Base-by-base conservation (phyloP, 2,329 filamentous ascomycete genomes). In the Cryphonectria parasitica region DNA sequence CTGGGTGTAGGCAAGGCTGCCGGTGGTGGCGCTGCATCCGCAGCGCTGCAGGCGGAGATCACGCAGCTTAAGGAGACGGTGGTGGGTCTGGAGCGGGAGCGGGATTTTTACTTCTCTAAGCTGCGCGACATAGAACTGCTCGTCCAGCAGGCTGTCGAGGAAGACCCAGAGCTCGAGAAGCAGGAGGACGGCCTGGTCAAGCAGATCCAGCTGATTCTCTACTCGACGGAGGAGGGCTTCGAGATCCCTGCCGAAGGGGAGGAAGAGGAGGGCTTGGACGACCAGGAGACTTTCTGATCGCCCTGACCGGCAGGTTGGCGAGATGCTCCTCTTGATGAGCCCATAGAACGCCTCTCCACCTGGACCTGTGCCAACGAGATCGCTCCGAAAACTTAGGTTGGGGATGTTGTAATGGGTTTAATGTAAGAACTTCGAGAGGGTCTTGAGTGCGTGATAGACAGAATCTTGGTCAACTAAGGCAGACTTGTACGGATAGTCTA, bases 91-190 rank as follows among this genome's bases (percentile, higher is more conserved):
- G 96, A 99, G 86, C 91, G 96, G 77, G 96, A 99, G 85, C 89
- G 96, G 65, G 96, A 99, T 81, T 99, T 99, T 81, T 99, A 99
- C 86, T 99, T 99, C 83, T 97, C 93, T 87, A 99, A 99, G 86
- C 87, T 99, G 74, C 89, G 96, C 71, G 96, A 99, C 79, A 99
- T 99, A 76, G 96, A 99, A 83, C 85, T 99, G 74, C 85, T 99
- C 77, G 89, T 99, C 69, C 96, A 99, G 84, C 92, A 93, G 77
- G 94, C 95, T 15, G 92, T 97, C 78, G 96, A 99, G 76, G 92
- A 94, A 73, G 93, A 98, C 75, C 95, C 95, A 0, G 92, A 97
- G 83, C 84, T 98, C 66, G 96, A 98, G 84, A 95, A 97, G 88
- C 92, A 97, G 73, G 95, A 98, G 77, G 92, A 94, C 73, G 91